phyloP scores from a whole-genome alignment of 805 yeast species.

The Saccharomyces kudriavzevii region DNA sequence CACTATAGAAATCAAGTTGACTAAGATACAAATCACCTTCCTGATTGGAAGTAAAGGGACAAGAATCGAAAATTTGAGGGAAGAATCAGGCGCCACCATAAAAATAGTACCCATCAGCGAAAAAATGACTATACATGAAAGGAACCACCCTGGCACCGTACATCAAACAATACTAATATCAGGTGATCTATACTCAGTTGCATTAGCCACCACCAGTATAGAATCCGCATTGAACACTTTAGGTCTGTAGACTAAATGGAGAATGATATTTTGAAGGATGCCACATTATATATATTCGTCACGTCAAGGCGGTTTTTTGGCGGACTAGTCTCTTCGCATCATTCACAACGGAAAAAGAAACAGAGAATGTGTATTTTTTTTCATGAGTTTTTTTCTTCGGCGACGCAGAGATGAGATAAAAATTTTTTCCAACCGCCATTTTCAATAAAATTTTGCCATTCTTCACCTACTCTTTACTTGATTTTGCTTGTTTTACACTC shows the following conservation, averaged over 20 bases:
- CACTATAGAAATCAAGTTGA: conserved; percentile 8
- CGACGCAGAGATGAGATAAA: not conserved
- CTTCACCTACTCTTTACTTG: conserved; percentile 5
- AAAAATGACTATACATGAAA: conserved; percentile 7
- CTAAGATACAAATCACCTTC: conserved; percentile 32
- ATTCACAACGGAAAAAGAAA: conserved; percentile 1
- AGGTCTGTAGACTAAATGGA: not conserved
- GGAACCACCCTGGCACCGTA: conserved; percentile 8
- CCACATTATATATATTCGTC: not conserved
- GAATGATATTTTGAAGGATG: not conserved
- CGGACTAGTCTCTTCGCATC: not conserved
- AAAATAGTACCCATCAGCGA: conserved; percentile 32
- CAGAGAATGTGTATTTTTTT: conserved; percentile 1
- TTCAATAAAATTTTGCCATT: not conserved
- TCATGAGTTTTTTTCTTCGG: conserved; percentile 3
- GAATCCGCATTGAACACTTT: conserved; percentile 8
- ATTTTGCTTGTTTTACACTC: conserved; percentile 2
- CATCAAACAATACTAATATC: conserved; percentile 27
- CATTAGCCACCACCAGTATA: conserved; percentile 22
- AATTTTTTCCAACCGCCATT: not conserved
- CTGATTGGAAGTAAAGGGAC: conserved; percentile 39
- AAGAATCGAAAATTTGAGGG: conserved; percentile 32
- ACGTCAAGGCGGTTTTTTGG: not conserved
- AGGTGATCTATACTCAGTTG: conserved; percentile 23
- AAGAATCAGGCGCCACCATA: conserved; percentile 31